Base-by-base conservation (phyloP, 1,284 basidiomycete species). In the Leccinum fallax region DNA sequence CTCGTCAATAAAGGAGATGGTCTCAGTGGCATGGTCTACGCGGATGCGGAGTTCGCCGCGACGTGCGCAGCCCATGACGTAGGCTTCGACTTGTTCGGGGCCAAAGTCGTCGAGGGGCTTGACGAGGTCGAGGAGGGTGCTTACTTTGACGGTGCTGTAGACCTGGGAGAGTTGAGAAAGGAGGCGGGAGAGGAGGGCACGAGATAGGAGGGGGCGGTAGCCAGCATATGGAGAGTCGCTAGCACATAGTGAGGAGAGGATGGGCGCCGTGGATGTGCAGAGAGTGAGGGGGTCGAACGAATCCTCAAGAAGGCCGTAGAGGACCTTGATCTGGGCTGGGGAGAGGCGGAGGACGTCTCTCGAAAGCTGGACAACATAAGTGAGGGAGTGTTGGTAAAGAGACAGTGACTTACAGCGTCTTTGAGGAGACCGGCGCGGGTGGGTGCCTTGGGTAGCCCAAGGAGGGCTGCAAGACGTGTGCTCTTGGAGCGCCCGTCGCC, bases 281-380 rank as follows among this genome's bases (percentile, higher is more conserved):
- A 98, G 90, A 1, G 88, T 91, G 64, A 98, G 86, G 1, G 36
- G 97, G 97, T 83, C 5, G 80, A 38, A 16, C 7, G 36, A 38
- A 38, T 77, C 55, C 86, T 80, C 15, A 5, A 38, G 36, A 16
- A 38, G 7, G 2, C 36, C 36, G 10, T 38, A 38, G 36, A 15
- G 2, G 15, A 15, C 8, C 36, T 38, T 38, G 94, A 90, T 16
- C 7, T 38, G 36, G 7, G 36, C 3, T 16, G 36, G 36, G 0
- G 92, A 90, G 57, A 95, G 86, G 74, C 90, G 93, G 66, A 98
- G 85, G 55, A 93, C 89, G 75, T 95, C 92, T 63, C 94, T 88
- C 57, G 89, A 87, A 53, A 95, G 83, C 88, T 92, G 13, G 3
- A 7, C 15, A 15, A 36, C 34, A 36, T 36, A 0, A 46, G 16